Evolutionary conservation across 1,139 yeast species (phyloP), one percentile per base, ranked within the genome.

Genomic region (Candida smagusa): DNA sequence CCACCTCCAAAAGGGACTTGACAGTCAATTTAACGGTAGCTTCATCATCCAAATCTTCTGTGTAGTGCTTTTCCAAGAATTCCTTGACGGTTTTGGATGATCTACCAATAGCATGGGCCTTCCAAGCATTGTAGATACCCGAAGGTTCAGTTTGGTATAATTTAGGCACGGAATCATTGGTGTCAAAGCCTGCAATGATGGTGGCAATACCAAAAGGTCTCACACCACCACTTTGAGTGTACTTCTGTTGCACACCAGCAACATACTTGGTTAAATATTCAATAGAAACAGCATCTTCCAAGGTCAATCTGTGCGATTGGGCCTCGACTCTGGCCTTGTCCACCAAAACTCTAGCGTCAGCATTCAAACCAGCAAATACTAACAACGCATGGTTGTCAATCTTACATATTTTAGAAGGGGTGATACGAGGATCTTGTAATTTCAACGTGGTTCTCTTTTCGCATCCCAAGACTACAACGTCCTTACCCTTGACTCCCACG

Each of bases 61-160:
- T 77, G 65, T 86, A 90, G 55, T 88, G 86, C 67, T 89, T 90
- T 62, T 94, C 99, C 61, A 92, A 75, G 53, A 90, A 86, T 61
- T 94, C 98, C 51, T 95, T 82, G 25, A 94, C 97, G 1, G 97
- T 92, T 63, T 92, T 92, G 45, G 95, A 79, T 43, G 95, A 86
- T 58, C 96, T 81, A 40, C 99, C 99, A 58, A 94, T 92, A 19
- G 98, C 90, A 60, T 88, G 94, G 13, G 98, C 97, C 62, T 90
- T 88, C 98, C 98, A 92, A n/a, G 97, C 96, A 39, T 95, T 88
- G 59, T 84, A 92, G 48, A 92, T 94, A 22, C 99, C 99, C 32
- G 96, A 85, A 33, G 98, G 98, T 61, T 92, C 99, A 12, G 98
- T 92, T 64, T 87, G 95, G 65, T 84, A 92, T 52, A 94, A 75